Evolutionary conservation across 495 filamentous ascomycete species (phyloP).

Genomic region (Aspergillus steynii): DNA sequence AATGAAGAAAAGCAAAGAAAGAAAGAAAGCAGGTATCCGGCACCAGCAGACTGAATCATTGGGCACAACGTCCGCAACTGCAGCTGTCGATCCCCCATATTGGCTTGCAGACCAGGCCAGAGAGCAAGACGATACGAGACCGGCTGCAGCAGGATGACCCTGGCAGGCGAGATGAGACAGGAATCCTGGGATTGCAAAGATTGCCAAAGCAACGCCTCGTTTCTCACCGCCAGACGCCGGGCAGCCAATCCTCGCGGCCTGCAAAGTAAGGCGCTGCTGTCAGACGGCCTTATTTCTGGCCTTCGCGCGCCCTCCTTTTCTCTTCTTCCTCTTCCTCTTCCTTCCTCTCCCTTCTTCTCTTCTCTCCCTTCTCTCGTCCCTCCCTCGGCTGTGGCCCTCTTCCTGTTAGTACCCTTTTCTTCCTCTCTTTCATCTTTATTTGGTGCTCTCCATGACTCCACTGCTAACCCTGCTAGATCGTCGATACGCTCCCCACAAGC

Average conservation of each 20-base stretch:
- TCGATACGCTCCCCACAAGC: background rate
- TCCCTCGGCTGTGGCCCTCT: constrained; percentile 4
- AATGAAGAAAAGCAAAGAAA: no score
- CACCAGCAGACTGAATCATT: no score
- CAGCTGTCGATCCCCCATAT: background rate
- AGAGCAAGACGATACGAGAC: background rate
- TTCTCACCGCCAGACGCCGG: constrained; percentile 4
- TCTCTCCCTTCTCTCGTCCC: constrained; percentile 8
- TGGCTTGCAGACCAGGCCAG: background rate
- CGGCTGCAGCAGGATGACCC: no score
- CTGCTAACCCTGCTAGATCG: background rate
- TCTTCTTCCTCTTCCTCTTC: background rate
- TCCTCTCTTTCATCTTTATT: background rate
- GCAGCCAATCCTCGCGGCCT: background rate
- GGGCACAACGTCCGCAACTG: background rate
- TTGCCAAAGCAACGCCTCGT: background rate
- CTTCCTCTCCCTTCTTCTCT: constrained; percentile 1
- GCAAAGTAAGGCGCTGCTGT: constrained; percentile 1
- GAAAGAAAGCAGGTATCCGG: no score
- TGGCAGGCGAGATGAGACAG: background rate
- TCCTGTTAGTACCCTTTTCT: constrained; percentile 3
- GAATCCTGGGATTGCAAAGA: no score
- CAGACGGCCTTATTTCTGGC: constrained; percentile 7
- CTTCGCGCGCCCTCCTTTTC: background rate
- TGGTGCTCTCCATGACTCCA: constrained; percentile 8